These are phyloP conservation scores for Eucommia ulmoides DNA, from an alignment of 257 asterid species.

Conservation along the genomic window DNA sequence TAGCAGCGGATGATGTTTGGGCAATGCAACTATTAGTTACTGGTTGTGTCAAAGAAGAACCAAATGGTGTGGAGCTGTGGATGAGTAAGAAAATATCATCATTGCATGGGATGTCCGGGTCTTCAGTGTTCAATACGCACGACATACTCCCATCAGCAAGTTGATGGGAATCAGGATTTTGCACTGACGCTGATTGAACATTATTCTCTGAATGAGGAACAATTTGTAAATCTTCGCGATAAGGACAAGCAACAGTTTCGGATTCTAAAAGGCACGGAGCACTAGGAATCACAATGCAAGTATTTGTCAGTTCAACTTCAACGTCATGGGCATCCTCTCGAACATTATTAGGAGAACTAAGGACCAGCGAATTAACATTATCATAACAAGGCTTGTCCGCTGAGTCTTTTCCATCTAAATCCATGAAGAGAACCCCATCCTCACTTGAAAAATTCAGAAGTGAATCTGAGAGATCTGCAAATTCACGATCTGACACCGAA, in stretches of 20 bases:
- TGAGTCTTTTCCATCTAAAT: slow-evolving; percentile 35
- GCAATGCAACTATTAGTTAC: slow-evolving; percentile 18
- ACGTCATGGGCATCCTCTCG: slow-evolving; percentile 18
- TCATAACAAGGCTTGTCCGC: slow-evolving; percentile 23
- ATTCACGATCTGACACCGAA: slow-evolving; percentile 33
- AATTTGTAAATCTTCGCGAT: slow-evolving; percentile 20
- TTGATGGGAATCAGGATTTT: slow-evolving; percentile 28
- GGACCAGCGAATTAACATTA: slow-evolving; percentile 18
- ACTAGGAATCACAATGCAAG: slow-evolving; percentile 18
- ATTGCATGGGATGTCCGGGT: slow-evolving; percentile 92
- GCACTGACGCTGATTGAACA: slow-evolving; percentile 27
- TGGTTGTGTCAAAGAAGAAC: slow-evolving; percentile 41
- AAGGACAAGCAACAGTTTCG: slow-evolving; percentile 19
- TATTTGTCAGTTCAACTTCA: slow-evolving; percentile 24
- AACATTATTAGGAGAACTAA: slow-evolving; percentile 27
- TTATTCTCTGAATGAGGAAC: slow-evolving; percentile 24
- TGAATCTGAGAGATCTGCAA: slow-evolving; percentile 63
- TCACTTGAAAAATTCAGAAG: slow-evolving; percentile 83
- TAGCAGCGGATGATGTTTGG: slow-evolving; percentile 21
- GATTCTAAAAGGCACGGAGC: slow-evolving; percentile 20
- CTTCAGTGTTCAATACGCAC: slow-evolving; percentile 76
- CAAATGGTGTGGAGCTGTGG: slow-evolving; percentile 63
- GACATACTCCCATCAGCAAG: slow-evolving; percentile 30
- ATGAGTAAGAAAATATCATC: slow-evolving; percentile 98
- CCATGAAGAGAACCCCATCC: slow-evolving; percentile 45